phyloP scores from a whole-genome alignment of 2,329 filamentous ascomycete species.

The Helminthosporium solani region DNA sequence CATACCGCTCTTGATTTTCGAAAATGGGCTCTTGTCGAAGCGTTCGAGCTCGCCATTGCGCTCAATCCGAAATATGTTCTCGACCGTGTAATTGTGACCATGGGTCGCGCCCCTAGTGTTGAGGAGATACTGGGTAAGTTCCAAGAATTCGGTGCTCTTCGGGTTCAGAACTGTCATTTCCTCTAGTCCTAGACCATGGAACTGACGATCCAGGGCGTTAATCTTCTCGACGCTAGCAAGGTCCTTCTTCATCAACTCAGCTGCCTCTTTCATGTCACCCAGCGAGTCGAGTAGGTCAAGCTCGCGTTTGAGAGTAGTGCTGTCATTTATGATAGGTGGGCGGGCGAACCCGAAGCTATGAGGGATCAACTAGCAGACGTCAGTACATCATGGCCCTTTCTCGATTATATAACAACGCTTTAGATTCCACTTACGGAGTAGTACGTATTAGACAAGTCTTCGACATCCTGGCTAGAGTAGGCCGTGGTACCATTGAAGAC shows the following conservation, averaged over 20 bases:
- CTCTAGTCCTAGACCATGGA: constrained; percentile 66
- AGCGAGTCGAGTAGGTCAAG: constrained; percentile 78
- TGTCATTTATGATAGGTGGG: constrained; percentile 65
- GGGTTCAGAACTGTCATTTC: constrained; percentile 72
- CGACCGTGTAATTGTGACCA: constrained; percentile 57
- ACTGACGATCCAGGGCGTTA: constrained; percentile 71
- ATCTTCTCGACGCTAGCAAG: constrained; percentile 53
- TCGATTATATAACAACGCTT: not conserved
- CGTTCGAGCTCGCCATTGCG: constrained; percentile 70
- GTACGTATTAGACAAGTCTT: constrained; percentile 72
- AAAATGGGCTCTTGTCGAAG: constrained; percentile 60
- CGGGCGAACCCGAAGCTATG: constrained; percentile 74
- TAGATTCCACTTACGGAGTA: constrained; percentile 55
- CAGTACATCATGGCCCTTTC: not conserved
- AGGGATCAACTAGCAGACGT: constrained; percentile 60
- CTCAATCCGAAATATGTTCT: constrained; percentile 81
- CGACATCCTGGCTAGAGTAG: constrained; percentile 53
- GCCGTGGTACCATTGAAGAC: constrained; percentile 59
- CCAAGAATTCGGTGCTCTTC: constrained; percentile 61
- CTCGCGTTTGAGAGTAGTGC: constrained; percentile 67
- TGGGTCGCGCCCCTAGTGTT: constrained; percentile 70
- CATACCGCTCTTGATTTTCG: constrained; percentile 54
- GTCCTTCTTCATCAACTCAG: constrained; percentile 71
- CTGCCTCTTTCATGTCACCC: constrained; percentile 81
- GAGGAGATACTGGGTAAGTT: constrained; percentile 66